Percentiles rank a stretch among this genome's conserved stretches.
Evolutionary conservation across 768 basidiomycete species (phyloP).

Genomic region (Lactarius indigo): DNA sequence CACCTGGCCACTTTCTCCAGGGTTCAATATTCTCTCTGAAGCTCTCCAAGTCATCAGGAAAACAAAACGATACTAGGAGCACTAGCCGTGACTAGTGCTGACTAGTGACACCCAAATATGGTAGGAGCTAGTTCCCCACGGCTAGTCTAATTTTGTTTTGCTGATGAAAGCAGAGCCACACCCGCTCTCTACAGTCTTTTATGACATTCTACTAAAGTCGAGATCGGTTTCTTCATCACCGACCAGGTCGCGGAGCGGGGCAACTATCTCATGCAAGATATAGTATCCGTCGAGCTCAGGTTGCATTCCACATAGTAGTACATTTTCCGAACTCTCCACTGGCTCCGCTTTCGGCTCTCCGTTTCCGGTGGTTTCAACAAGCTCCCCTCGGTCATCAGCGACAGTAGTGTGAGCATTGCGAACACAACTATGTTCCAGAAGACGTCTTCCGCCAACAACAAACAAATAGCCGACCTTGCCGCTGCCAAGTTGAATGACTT

Average conservation of each 20-base stretch:
- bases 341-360: slow-evolving; percentile 53
- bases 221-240: slow-evolving; percentile 98
- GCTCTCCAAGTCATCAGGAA: too few relatives aligned
- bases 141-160: too few relatives aligned
- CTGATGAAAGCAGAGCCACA: slow-evolving; percentile 98
- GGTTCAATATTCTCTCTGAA: slow-evolving; percentile 99
- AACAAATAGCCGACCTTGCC: slow-evolving; percentile 54
- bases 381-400: too few relatives aligned
- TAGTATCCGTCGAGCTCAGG: slow-evolving; percentile 44
- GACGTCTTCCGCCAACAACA: too few relatives aligned
- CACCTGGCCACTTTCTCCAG: slow-evolving; percentile 38
- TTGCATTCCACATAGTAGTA: slow-evolving; percentile 75
- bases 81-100: too few relatives aligned
- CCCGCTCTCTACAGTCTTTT: slow-evolving; percentile 63
- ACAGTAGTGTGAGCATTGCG: too few relatives aligned
- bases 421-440: too few relatives aligned
- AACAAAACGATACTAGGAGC: too few relatives aligned
- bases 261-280: slow-evolving; percentile 64
- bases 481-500: slow-evolving; percentile 58
- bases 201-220: slow-evolving; percentile 97
- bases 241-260: slow-evolving; percentile 85
- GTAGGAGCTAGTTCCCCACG: too few relatives aligned
- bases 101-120: too few relatives aligned
- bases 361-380: too few relatives aligned
- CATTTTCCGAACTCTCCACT: slow-evolving; percentile 62